Base-by-base conservation (phyloP, 768 basidiomycete species). In the Suillus placidus region DNA sequence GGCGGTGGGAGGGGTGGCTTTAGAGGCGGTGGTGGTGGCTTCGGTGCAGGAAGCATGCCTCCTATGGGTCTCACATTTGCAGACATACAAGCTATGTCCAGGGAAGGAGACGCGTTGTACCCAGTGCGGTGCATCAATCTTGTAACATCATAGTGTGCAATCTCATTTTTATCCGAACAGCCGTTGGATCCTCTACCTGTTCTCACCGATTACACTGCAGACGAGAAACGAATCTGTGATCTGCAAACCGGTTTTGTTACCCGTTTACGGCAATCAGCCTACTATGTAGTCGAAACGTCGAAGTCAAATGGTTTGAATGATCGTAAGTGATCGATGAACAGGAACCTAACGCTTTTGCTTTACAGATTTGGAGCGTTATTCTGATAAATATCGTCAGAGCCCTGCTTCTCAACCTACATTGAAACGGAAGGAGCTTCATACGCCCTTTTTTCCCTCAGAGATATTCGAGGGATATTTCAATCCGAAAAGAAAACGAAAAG, bases 41-140 rank as follows among this genome's bases (percentile, higher is more conserved):
- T 76, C 66, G 75, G 81, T 38, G 77, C 80, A 52, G 68, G 77
- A 35, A 70, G 70, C 23, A 75, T 84, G 43, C 88, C 87, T 3
- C 91, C 92, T 0, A 91, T 93, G 88, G 93, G 93, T 23, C 83
- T 94, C 37, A 88, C 89, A 7, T 92, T 91, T 73, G 85, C 89
- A 51, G 93, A 95, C 74, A 82, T 95, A 61, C 90, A 92, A 74
- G 83, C 86, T 58, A 78, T 94, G 72, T 89, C 91, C 20, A 82
- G 89, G 64, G 93, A 94, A 75, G 89, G 83, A 64, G 89, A 90
- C 47, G 87, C 87, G 35, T 79, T 93, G 74, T 95, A 93, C 80
- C 93, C 93, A 58, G 92, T 93, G 83, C 79, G 91, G 78, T 74
- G 67, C 57, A 68, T 70, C 68, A 66, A 63, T 65, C 66, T 66